Percentiles rank a stretch among this genome's conserved stretches.
Conservation (phyloP, 768 basidiomycete genomes). For the Mrakia frigida region DNA sequence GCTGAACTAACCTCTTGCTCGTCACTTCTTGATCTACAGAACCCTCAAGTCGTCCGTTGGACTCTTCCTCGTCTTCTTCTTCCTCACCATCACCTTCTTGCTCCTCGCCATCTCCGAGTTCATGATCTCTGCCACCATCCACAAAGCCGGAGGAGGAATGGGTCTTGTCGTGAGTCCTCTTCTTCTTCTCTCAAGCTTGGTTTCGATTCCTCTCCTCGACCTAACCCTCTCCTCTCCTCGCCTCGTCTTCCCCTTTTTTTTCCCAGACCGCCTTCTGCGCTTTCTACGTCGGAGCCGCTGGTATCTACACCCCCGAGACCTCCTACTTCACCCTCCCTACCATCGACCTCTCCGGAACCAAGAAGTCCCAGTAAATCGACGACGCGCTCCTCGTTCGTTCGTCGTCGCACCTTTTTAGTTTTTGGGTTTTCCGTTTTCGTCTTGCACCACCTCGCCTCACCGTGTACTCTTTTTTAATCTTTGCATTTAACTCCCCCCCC, state of each 20-base stretch:
- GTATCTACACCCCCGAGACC: constrained; percentile 26
- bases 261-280: constrained; percentile 21
- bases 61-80: constrained; percentile 32
- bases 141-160: constrained; percentile 31
- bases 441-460: not conserved
- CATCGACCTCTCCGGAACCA: constrained; percentile 21
- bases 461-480: not conserved
- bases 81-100: constrained; percentile 26
- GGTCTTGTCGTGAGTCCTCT: constrained; percentile 19
- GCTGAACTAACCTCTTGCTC: not conserved
- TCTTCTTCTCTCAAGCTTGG: not conserved
- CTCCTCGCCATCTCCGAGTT: constrained; percentile 29
- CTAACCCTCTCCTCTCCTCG: not conserved
- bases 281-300: constrained; percentile 29
- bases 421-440: not conserved
- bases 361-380: constrained; percentile 1
- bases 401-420: not conserved
- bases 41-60: constrained; percentile 29
- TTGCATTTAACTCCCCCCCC: not conserved
- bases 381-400: not conserved
- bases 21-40: not conserved
- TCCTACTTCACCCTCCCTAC: constrained; percentile 27
- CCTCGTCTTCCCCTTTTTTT: not conserved
- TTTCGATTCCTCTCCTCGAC: not conserved
- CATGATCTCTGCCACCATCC: not conserved